These are phyloP conservation scores for Stagonosporopsis chrysanthemi DNA, from an alignment of 2,329 filamentous ascomycete genomes.

Conservation along the genomic window DNA sequence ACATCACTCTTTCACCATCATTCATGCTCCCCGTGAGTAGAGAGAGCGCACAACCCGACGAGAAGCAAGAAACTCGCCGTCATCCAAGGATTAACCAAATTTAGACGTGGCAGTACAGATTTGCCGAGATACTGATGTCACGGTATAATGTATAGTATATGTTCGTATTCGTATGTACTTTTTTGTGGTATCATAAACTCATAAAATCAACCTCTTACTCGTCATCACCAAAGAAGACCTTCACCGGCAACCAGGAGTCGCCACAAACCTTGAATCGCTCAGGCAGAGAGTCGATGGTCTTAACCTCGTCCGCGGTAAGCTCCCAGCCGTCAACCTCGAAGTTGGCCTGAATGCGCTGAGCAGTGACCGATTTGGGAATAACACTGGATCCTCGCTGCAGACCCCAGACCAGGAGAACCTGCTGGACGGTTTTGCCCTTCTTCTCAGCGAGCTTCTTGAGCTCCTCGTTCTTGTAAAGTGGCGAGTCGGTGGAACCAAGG, in stretches of 20 bases:
- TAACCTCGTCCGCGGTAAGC: constrained; percentile 75
- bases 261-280: constrained; percentile 78
- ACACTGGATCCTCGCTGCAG: constrained; percentile 82
- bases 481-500: constrained; percentile 74
- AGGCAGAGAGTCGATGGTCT: constrained; percentile 70
- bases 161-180: constrained; percentile 11
- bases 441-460: constrained; percentile 67
- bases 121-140: too few relatives aligned
- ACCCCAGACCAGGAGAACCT: constrained; percentile 82
- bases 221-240: constrained; percentile 85
- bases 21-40: neutral
- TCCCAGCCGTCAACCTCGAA: constrained; percentile 76
- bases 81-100: too few relatives aligned
- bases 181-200: constrained; percentile 23
- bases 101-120: too few relatives aligned
- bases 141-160: neutral
- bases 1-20: neutral
- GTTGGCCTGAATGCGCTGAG: constrained; percentile 77
- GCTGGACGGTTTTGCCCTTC: constrained; percentile 74
- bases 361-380: constrained; percentile 83
- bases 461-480: constrained; percentile 70
- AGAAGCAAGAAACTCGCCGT: too few relatives aligned
- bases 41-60: neutral
- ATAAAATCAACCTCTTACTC: constrained; percentile 58
- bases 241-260: constrained; percentile 75